Conservation (phyloP, 2,329 filamentous ascomycete species). For the Ophiostoma quercus region DNA sequence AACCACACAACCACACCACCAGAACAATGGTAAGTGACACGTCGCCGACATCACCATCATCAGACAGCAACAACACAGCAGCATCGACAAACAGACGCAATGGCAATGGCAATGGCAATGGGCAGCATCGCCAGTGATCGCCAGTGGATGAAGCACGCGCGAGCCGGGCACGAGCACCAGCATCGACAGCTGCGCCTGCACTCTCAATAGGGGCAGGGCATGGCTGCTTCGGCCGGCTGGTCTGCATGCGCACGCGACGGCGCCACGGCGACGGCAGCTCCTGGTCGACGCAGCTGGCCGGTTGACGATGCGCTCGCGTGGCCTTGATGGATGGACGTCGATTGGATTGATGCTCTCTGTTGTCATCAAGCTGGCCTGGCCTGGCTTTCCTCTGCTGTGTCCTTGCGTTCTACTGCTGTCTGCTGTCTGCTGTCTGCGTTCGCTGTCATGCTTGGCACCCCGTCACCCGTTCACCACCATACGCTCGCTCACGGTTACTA, state of each 20-base stretch:
- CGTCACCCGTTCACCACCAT: not conserved
- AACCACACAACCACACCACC: not conserved
- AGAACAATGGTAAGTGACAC: constrained; percentile 6
- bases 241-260: not conserved
- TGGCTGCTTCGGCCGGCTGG: not conserved
- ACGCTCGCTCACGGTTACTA: not conserved
- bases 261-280: not conserved
- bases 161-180: not conserved
- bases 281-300: not conserved
- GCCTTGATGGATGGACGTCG: not conserved
- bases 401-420: not conserved
- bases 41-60: not conserved
- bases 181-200: not conserved
- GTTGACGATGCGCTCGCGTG: not conserved
- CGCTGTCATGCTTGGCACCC: too few species aligned
- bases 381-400: not conserved
- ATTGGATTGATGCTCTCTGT: not conserved
- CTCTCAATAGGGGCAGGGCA: not conserved
- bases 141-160: not conserved
- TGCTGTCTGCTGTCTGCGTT: not conserved
- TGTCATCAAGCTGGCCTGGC: not conserved
- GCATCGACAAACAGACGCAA: not conserved
- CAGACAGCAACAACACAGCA: not conserved
- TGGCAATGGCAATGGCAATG: not conserved
- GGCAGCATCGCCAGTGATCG: not conserved